These are phyloP conservation scores for Ocimum tenuiflorum DNA, from an alignment of 257 asterid genomes.

Conservation along the genomic window DNA sequence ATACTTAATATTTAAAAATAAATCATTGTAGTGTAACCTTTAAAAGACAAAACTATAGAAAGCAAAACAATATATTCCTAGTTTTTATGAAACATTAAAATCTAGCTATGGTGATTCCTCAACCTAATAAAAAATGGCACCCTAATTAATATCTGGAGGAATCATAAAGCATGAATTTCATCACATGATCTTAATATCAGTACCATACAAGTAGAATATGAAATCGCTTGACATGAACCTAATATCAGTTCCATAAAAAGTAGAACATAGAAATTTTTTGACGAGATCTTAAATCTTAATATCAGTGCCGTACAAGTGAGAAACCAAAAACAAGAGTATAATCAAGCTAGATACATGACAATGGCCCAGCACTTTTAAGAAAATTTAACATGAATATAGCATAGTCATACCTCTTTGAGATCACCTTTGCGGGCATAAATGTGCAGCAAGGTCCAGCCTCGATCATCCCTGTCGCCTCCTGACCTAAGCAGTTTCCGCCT, in stretches of 20 bases:
- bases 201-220: not conserved
- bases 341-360: not conserved
- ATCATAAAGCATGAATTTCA: not conserved
- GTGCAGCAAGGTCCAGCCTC: conserved; percentile 92
- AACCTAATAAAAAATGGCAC: not conserved
- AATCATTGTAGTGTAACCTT: not conserved
- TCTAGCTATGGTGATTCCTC: not conserved
- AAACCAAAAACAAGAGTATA: not conserved
- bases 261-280: too few species aligned
- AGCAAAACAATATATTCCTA: not conserved
- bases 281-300: too few species aligned
- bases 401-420: conserved; percentile 57
- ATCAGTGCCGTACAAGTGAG: not conserved
- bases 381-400: not conserved
- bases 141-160: not conserved
- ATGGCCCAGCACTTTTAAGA: not conserved
- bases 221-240: not conserved
- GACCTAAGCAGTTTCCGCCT: conserved; percentile 36
- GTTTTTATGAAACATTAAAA: not conserved
- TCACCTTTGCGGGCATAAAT: conserved; percentile 77
- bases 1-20: not conserved
- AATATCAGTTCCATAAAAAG: not conserved
- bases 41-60: not conserved
- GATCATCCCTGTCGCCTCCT: conserved; percentile 66
- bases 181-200: not conserved